phyloP scores from a whole-genome alignment of 192 early-diverging fungal species.

The Backusella luteola region DNA sequence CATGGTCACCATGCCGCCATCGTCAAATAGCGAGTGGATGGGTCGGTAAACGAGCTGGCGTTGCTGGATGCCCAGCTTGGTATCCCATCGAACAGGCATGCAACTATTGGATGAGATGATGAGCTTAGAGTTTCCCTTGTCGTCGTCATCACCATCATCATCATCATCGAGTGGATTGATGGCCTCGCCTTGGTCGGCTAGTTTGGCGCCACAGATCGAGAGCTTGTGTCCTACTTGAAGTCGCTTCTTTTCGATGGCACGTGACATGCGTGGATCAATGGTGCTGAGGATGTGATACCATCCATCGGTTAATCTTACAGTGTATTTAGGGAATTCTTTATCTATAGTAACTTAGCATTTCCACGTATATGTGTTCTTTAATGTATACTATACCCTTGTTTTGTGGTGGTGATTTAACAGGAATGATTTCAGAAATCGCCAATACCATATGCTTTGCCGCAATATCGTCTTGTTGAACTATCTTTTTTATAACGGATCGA shows the following conservation, averaged over 20 bases:
- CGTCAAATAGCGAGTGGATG: slow-evolving; percentile 33
- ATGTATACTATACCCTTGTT: neutral
- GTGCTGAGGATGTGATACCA: slow-evolving; percentile 64
- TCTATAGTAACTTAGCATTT: neutral
- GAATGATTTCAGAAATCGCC: slow-evolving; percentile 51
- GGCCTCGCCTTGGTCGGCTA: slow-evolving; percentile 23
- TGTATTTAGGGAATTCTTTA: slow-evolving; percentile 8
- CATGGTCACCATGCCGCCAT: slow-evolving; percentile 61
- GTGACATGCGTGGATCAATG: slow-evolving; percentile 47
- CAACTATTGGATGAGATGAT: slow-evolving; percentile 56
- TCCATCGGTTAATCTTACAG: slow-evolving; percentile 63
- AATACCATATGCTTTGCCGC: slow-evolving; percentile 59
- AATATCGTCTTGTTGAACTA: slow-evolving; percentile 64
- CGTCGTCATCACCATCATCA: neutral
- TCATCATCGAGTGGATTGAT: slow-evolving; percentile 38
- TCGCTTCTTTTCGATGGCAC: slow-evolving; percentile 33
- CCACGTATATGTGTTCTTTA: no score
- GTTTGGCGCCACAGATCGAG: slow-evolving; percentile 54
- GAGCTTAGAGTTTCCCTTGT: slow-evolving; percentile 28
- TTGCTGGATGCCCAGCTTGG: slow-evolving; percentile 57
- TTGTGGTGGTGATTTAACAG: neutral
- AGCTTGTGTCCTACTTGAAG: slow-evolving; percentile 63
- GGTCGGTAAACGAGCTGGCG: slow-evolving; percentile 25
- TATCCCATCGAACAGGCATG: slow-evolving; percentile 57
- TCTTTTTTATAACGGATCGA: slow-evolving; percentile 57